phyloP scores from a whole-genome alignment of 495 filamentous ascomycete genomes.

The Cairneyella variabilis region DNA sequence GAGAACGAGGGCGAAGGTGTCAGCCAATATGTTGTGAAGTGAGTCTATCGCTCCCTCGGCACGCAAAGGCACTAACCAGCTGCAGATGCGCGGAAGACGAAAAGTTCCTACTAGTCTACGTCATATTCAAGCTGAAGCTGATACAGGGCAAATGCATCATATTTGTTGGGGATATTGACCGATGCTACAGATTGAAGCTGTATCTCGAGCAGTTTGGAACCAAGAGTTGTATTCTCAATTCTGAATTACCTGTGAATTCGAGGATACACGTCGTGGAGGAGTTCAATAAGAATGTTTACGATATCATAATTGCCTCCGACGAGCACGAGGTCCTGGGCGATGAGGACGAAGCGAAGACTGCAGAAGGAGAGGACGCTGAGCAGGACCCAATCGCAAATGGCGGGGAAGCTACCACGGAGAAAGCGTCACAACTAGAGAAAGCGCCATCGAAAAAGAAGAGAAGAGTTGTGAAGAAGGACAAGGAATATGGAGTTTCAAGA shows the following conservation, averaged over 20 bases:
- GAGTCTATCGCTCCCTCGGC: constrained; percentile 20
- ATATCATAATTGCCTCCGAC: constrained; percentile 94
- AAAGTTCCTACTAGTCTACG: constrained; percentile 90
- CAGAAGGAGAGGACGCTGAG: constrained; percentile 7
- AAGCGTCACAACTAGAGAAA: too few relatives aligned
- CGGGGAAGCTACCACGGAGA: too few relatives aligned
- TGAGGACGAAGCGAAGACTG: constrained; percentile 36
- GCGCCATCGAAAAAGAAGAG: constrained; percentile 52
- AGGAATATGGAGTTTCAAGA: constrained; percentile 88
- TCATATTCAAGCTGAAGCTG: constrained; percentile 91
- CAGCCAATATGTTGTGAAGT: constrained; percentile 83
- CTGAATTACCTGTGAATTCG: constrained; percentile 88
- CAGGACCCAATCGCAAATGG: too few relatives aligned
- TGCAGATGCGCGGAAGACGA: constrained; percentile 85
- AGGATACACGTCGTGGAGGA: constrained; percentile 93
- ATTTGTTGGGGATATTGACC: constrained; percentile 90
- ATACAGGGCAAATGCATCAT: constrained; percentile 94
- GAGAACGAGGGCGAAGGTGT: constrained; percentile 70
- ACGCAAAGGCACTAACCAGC: constrained; percentile 6
- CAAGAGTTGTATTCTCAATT: constrained; percentile 90
- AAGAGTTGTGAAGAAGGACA: constrained; percentile 58
- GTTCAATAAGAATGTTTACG: constrained; percentile 94
- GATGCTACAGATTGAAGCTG: constrained; percentile 90
- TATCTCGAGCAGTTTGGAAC: constrained; percentile 97
- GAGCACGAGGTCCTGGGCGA: constrained; percentile 81